Base-by-base conservation (phyloP, 495 filamentous ascomycete genomes). In the Penicillium salamii region DNA sequence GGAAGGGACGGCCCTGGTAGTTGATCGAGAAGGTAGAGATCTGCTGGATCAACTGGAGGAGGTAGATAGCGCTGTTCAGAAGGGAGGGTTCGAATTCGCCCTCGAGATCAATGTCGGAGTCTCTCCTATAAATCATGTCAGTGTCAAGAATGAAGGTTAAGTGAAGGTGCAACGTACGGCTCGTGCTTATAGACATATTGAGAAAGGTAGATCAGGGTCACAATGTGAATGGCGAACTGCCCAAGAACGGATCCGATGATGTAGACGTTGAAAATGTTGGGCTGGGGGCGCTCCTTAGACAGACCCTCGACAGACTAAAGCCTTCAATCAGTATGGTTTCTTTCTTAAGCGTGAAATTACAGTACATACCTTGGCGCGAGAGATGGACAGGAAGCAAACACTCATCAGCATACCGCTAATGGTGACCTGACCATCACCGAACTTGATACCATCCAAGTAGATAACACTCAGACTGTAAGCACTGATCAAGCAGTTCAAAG, bases 391-490 rank as follows among this genome's bases (percentile, higher is more conserved):
- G 78, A 97, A 99, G 78, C 93, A 99, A 42, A 99, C 93, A 65
- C 91, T 97, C 95, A 99, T 96, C 69, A 99, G 82, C 90, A 99
- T 97, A 56, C 93, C 93, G 55, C 90, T 96, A 66, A 99, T 97
- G 20, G 93, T 99, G 36, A 96, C 91, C 67, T 99, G 93, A 24
- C 92, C 91, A 69, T 99, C 93, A 38, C 93, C 91, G 59, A 99
- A 99, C 72, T 99, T 99, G 77, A 99, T 99, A 46, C 93, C 93
- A 57, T 97, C 93, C 6, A 99, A 76, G 62, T 99, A 99, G 36
- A 99, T 78, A 29, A 99, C 93, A 68, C 86, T 91, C 58, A 97
- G 68, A 73, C 91, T 96, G 81, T 99, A 99, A 17, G 93, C 93
- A 61, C 89, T 95, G 67, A 99, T 99, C 61, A 99, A 75, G 65